These are phyloP conservation scores for Calocera viscosa DNA, from an alignment of 768 basidiomycete genomes.

Conservation along the genomic window DNA sequence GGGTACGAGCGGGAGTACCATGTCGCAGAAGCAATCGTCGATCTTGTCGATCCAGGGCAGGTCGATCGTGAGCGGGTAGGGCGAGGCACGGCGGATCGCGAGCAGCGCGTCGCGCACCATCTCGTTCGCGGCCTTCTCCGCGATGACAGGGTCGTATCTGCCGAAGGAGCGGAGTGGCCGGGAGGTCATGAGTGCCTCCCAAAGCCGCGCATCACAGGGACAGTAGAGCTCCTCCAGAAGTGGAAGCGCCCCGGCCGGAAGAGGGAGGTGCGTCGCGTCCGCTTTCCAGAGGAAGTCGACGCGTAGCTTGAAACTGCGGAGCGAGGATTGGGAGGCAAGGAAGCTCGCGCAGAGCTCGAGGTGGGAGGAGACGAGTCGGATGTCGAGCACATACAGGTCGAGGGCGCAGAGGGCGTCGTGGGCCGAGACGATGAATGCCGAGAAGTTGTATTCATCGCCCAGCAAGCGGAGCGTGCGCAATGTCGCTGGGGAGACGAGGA, in stretches of 20 bases:
- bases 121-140: constrained; percentile 5
- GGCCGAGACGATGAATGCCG: not conserved
- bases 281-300: constrained; percentile 1
- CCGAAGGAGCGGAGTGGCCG: not conserved
- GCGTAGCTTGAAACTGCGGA: not conserved
- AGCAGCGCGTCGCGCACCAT: not conserved
- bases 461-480: not conserved
- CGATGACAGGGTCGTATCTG: not conserved
- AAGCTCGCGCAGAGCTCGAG: not conserved
- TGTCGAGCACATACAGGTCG: not conserved
- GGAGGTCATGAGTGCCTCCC: not conserved
- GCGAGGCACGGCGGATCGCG: not conserved
- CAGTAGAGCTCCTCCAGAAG: not conserved
- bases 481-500: not conserved
- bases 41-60: not conserved
- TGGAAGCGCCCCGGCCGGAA: not conserved
- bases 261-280: not conserved
- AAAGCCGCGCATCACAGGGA: not conserved
- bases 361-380: constrained; percentile 2
- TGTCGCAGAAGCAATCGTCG: not conserved
- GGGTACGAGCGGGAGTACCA: not conserved
- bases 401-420: not conserved
- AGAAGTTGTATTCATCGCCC: not conserved
- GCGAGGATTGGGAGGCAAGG: not conserved
- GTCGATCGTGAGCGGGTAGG: not conserved